Conservation (phyloP, 805 yeast species). For the Wickerhamiella siamensis region DNA sequence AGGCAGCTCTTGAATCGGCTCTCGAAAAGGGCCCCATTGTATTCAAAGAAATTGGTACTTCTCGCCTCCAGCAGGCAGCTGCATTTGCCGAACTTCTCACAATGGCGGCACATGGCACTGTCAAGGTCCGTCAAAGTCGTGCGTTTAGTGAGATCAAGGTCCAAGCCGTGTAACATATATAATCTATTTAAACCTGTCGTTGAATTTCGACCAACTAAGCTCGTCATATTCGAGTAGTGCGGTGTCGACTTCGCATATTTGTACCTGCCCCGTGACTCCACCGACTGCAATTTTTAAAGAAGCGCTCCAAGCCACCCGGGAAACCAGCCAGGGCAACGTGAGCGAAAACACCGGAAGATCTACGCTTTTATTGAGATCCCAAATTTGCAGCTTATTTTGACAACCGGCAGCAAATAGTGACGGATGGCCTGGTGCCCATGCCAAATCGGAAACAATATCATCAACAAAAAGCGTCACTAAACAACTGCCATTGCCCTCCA, state of each 20-base stretch:
- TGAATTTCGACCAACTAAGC: neutral
- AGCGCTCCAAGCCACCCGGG: slow-evolving; percentile 23
- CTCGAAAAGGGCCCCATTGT: neutral
- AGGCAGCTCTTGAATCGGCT: neutral
- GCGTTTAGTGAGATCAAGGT: neutral
- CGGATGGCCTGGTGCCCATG: slow-evolving; percentile 26
- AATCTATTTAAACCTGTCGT: neutral
- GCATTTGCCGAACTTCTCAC: slow-evolving; percentile 1
- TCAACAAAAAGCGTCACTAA: slow-evolving; percentile 16
- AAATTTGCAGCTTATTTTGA: slow-evolving; percentile 25
- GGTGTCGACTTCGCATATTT: neutral
- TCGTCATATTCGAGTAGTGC: neutral
- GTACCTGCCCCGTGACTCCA: neutral
- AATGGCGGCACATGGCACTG: neutral
- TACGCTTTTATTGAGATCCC: slow-evolving; percentile 25
- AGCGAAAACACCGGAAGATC: slow-evolving; percentile 20
- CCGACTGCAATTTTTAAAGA: neutral
- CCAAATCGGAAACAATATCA: slow-evolving; percentile 26
- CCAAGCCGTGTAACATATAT: neutral
- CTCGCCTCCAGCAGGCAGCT: neutral
- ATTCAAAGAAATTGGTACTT: neutral
- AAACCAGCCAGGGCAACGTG: slow-evolving; percentile 19
- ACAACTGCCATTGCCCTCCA: neutral
- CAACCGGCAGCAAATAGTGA: slow-evolving; percentile 27
- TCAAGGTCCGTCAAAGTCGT: neutral